Evolutionary conservation across 1,139 yeast species (phyloP).

Genomic region (Yamadazyma songkhlaensis): DNA sequence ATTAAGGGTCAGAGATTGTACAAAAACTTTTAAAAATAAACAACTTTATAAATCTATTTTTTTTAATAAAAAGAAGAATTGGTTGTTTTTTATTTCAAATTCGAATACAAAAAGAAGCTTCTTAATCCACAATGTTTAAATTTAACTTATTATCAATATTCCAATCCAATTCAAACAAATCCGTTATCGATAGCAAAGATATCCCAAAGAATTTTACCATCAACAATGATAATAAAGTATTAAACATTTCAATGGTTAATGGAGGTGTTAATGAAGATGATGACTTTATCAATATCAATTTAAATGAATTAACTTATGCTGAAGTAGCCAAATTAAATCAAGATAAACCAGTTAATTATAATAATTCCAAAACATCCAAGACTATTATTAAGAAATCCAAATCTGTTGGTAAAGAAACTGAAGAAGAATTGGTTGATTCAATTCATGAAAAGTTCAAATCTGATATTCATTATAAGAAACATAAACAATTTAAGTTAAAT

Average conservation of each 20-base stretch:
- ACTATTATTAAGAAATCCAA: neutral
- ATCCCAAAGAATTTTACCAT: conserved; percentile 30
- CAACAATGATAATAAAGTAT: conserved; percentile 24
- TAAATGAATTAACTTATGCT: conserved; percentile 40
- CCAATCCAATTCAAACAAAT: neutral
- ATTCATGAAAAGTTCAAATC: conserved; percentile 18
- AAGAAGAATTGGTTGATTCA: conserved; percentile 10
- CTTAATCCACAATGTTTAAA: conserved; percentile 4
- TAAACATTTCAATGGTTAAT: conserved; percentile 36
- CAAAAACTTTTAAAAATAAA: conserved; percentile 3
- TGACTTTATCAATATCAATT: conserved; percentile 38
- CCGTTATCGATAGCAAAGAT: conserved; percentile 7
- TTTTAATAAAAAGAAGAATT: neutral
- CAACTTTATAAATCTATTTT: neutral
- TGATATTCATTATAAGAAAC: conserved; percentile 19
- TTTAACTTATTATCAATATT: conserved; percentile 7
- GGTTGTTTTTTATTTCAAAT: too few species aligned
- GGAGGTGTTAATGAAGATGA: conserved; percentile 31
- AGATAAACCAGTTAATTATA: conserved; percentile 12
- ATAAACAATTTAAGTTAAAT: conserved; percentile 15
- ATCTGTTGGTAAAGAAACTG: neutral
- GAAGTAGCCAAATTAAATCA: conserved; percentile 39
- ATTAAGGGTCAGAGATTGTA: neutral
- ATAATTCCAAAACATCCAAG: neutral
- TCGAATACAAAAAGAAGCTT: neutral